A percentile compares a stretch with the other conserved stretches of the same genome.
These are phyloP conservation scores for Yamadazyma mexicana DNA, from an alignment of 1,139 yeast genomes.

Conservation along the genomic window DNA sequence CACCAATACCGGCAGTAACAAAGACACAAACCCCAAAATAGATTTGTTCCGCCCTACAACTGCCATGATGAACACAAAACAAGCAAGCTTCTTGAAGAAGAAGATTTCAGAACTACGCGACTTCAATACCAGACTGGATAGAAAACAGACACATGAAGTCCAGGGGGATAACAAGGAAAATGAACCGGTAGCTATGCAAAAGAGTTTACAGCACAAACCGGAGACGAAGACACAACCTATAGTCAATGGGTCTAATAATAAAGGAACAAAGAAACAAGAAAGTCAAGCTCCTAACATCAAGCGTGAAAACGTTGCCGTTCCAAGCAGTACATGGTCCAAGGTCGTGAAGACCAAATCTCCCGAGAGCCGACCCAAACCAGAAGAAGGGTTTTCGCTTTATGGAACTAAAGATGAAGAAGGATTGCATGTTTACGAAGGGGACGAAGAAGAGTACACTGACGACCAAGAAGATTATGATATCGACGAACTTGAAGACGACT, in stretches of 20 bases:
- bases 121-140: background rate
- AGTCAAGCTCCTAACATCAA: too few relatives aligned
- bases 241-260: too few relatives aligned
- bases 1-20: too few relatives aligned
- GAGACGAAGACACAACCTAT: too few relatives aligned
- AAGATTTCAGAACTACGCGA: background rate
- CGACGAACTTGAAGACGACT: constrained; percentile 32
- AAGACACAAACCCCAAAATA: too few relatives aligned
- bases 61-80: constrained; percentile 1
- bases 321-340: background rate
- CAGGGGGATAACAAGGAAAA: background rate
- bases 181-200: background rate
- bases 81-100: background rate
- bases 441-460: constrained; percentile 13
- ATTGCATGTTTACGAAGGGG: constrained; percentile 22
- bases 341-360: background rate
- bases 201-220: too few relatives aligned
- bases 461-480: constrained; percentile 41
- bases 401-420: constrained; percentile 46
- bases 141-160: background rate
- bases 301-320: too few relatives aligned
- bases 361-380: background rate
- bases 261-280: too few relatives aligned
- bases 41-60: background rate
- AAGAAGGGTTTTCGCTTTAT: constrained; percentile 38